These are phyloP conservation scores for Arthroderma uncinatum DNA, from an alignment of 2,329 filamentous ascomycete species.

Conservation along the genomic window DNA sequence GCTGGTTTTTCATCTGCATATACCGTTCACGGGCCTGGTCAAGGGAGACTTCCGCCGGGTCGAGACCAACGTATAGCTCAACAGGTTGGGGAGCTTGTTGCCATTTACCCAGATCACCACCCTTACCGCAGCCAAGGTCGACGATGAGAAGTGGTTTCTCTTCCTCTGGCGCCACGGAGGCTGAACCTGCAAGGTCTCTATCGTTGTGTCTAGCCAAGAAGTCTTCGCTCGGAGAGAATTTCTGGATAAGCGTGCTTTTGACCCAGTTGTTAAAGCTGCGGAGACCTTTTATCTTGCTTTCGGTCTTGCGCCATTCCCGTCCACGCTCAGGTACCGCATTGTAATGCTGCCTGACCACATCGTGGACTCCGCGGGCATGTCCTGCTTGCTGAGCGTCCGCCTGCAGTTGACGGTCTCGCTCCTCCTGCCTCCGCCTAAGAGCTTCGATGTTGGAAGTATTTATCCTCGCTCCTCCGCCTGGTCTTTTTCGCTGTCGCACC, in stretches of 20 bases:
- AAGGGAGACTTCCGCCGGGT: constrained; percentile 86
- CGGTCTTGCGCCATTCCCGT: constrained; percentile 85
- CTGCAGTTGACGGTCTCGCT: constrained; percentile 33
- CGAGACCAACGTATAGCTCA: constrained; percentile 86
- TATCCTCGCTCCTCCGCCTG: constrained; percentile 36
- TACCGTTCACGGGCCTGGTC: constrained; percentile 82
- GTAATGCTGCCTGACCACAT: constrained; percentile 88
- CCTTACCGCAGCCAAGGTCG: constrained; percentile 94
- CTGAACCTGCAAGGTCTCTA: constrained; percentile 35
- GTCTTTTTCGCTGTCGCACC: constrained; percentile 35
- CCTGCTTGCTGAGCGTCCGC: constrained; percentile 28
- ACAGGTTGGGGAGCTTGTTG: constrained; percentile 83
- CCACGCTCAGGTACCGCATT: constrained; percentile 90
- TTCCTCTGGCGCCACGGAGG: constrained; percentile 18
- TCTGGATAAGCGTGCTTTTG: constrained; percentile 94
- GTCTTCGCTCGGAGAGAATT: constrained; percentile 76
- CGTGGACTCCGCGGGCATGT: constrained; percentile 53
- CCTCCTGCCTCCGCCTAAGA: constrained; percentile 33
- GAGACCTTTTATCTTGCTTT: constrained; percentile 88
- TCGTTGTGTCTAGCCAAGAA: constrained; percentile 45
- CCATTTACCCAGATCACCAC: constrained; percentile 92
- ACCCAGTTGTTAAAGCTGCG: constrained; percentile 98
- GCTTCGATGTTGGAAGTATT: constrained; percentile 30
- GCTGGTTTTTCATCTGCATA: constrained; percentile 53
- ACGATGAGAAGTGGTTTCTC: constrained; percentile 63